phyloP scores from a whole-genome alignment of 768 basidiomycete species.

The Kwoniella dejecticola region DNA sequence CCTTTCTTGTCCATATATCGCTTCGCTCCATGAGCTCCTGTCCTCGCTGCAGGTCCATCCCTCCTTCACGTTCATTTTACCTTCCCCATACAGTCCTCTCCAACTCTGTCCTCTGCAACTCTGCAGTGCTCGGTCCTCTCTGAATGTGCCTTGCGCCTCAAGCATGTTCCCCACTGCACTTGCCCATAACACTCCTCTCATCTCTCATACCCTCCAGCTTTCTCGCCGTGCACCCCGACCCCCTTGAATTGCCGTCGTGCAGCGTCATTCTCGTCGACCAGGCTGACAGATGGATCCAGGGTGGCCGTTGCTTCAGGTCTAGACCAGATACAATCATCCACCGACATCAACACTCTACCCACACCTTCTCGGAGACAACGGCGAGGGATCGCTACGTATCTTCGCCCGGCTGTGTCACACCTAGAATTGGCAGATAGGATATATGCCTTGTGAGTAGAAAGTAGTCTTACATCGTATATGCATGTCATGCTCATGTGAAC shows the following conservation, averaged over 20 bases:
- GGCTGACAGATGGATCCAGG: conserved; percentile 1
- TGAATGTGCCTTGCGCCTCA: no score
- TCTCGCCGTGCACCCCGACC: no score
- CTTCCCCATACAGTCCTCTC: no score
- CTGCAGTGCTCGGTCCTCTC: no score
- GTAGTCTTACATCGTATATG: not conserved
- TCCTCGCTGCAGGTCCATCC: no score
- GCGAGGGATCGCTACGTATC: not conserved
- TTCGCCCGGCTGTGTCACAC: not conserved
- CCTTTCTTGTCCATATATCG: no score
- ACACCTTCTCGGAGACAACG: not conserved
- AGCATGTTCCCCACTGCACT: no score
- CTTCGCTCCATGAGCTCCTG: not conserved
- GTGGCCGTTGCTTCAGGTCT: conserved; percentile 22
- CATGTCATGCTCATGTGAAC: not conserved
- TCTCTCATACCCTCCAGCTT: no score
- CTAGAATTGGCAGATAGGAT: conserved; percentile 32
- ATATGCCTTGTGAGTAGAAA: conserved; percentile 29
- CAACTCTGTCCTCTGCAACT: no score
- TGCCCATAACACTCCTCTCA: no score
- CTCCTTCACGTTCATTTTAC: no score
- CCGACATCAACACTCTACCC: not conserved
- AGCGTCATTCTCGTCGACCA: not conserved
- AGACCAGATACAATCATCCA: conserved; percentile 15
- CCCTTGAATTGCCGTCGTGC: no score